Base-by-base conservation (phyloP, 1,139 yeast species). In the Yamadazyma buinensis region DNA sequence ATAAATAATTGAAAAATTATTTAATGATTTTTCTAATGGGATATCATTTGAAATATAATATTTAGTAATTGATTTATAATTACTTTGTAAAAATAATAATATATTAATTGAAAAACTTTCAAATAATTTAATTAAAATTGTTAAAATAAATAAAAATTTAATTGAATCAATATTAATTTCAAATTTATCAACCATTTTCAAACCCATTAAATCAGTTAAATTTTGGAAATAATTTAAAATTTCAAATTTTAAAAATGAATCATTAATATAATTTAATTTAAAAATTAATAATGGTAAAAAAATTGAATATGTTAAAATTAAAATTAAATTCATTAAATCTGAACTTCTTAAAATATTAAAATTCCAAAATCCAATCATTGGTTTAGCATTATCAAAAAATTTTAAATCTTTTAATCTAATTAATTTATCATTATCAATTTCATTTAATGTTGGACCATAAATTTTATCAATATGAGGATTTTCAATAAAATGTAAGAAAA, bases 381-480 rank as follows among this genome's bases (percentile, higher is more conserved):
- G 94, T 45, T 71, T 75, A 34, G 73, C 54, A 46, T 73, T 72
- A 41, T 68, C 70, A 35, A 69, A 69, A 39, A 60, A 54, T 36
- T 62, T 64, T 55, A 69, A 67, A 42, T 68, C 74, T 43, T 67
- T 67, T 38, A 69, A 57, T 42, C 66, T 65, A 34, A 58, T 49
- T 32, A 69, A 52, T 37, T 61, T 63, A 29, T 52, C 51, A 38
- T 59, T 55, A 41, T 67, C 68, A 29, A 57, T 52, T 43, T 68
- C 72, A 40, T 53, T 61, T 25, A 59, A 54, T 13, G 71, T 59
- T 24, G 72, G 72, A 4, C 75, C 75, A 56, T 86, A 86, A 22
- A 84, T 85, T 59, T 84, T 84, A 42, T 84, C 90, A 48, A 86
- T 86, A 57, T 86, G 95, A 20, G 95, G 95, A 47, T 83, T 84